These are phyloP conservation scores for Paramecium biaurelia DNA, from an alignment of 73 alveolate genomes.

Conservation along the genomic window DNA sequence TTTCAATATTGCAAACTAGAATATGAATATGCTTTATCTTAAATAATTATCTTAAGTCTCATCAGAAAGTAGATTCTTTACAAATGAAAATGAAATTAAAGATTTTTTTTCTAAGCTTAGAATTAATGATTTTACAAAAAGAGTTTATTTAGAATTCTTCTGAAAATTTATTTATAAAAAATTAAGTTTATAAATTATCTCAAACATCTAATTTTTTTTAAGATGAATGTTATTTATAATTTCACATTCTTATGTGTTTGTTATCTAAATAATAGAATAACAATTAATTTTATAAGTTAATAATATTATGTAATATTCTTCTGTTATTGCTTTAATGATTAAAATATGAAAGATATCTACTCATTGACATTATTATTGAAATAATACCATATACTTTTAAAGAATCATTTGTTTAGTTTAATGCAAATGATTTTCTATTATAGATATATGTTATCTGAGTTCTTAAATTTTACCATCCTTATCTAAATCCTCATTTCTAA, in stretches of 20 bases:
- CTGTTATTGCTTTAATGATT: not conserved
- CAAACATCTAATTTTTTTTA: not conserved
- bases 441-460: not conserved
- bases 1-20: conserved; percentile 16
- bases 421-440: not conserved
- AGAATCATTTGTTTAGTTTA: not conserved
- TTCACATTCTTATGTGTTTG: not conserved
- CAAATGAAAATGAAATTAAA: not conserved
- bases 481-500: not conserved
- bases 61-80: not conserved
- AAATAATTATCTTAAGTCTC: conserved; percentile 1
- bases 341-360: not conserved
- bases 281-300: not conserved
- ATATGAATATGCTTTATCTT: conserved; percentile 44
- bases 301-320: not conserved
- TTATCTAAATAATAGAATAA: not conserved
- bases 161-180: not conserved
- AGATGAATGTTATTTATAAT: not conserved
- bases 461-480: not conserved
- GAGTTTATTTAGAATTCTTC: conserved; percentile 43
- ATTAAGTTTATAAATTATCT: not conserved
- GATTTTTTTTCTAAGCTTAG: not conserved
- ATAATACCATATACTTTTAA: not conserved
- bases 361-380: not conserved
- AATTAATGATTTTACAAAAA: not conserved